Evolutionary conservation across 257 asterid genomes (phyloP), one percentile per base, ranked within the genome.

Genomic region (Avicennia marina): DNA sequence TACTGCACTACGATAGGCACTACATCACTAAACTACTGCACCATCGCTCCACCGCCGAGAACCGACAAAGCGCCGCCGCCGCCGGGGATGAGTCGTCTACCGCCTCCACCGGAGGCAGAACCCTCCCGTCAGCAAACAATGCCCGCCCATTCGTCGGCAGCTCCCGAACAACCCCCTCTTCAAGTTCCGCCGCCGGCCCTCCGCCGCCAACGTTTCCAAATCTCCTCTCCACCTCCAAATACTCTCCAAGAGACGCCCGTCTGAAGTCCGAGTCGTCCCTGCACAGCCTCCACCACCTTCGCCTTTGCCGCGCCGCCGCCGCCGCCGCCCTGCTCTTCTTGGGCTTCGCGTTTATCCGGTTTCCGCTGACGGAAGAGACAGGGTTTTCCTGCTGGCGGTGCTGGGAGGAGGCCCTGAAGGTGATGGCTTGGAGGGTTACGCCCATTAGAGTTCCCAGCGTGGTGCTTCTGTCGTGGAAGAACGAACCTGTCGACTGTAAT

Each of bases 401-500:
- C 64, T 80, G 94, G 19, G 95, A 83, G 1, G 90, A 69, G 4
- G 96, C 83, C 51, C 94, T 11, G 67, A 83, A 85, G 4, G 96
- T 71, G 60, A 85, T 71, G 53, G 95, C 87, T 11, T 87, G 95
- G 64, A 81, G 73, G 0, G 82, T 83, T 0, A 91, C 95, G 13
- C 98, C 98, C 98, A 91, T 88, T 10, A 91, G 75, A 0, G 87
- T 83, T 16, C 98, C 98, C 17, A 91, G 53, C 1, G 94, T 74
- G 3, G 89, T 91, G 72, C 96, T 91, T 70, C 86, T 78, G 77
- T 91, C 98, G 72, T 83, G 98, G 72, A 91, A 91, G 75, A 91
- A 91, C 3, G 98, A 91, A 20, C 98, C 96, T 43, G 98, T 91
- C 18, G 98, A 91, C 96, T 90, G 86, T 6, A n/a, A n/a, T n/a